Conservation (phyloP, 805 yeast genomes). For the Priceomyces castillae region DNA sequence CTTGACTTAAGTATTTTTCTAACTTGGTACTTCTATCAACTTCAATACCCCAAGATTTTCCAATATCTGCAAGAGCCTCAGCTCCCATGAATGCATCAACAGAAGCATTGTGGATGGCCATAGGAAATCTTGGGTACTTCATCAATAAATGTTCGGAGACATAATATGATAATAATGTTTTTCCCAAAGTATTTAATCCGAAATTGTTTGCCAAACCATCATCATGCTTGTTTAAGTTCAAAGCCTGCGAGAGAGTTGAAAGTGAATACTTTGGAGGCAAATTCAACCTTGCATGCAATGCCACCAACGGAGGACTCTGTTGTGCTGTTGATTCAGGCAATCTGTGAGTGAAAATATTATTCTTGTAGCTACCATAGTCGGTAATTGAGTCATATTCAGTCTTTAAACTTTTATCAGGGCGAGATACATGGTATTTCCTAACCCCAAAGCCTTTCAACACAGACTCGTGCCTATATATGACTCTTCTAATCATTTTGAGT, state of each 20-base stretch:
- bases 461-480: slow-evolving; percentile 3
- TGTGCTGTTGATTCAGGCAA: slow-evolving; percentile 46
- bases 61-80: slow-evolving; percentile 62
- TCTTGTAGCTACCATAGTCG: slow-evolving; percentile 41
- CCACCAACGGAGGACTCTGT: slow-evolving; percentile 68
- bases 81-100: slow-evolving; percentile 73
- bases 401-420: slow-evolving; percentile 23
- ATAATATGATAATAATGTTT: slow-evolving; percentile 69
- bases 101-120: slow-evolving; percentile 69
- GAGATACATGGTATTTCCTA: slow-evolving; percentile 20
- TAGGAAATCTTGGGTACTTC: slow-evolving; percentile 88
- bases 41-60: slow-evolving; percentile 86
- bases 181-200: slow-evolving; percentile 82
- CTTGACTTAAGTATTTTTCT: slow-evolving; percentile 65
- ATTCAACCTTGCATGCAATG: slow-evolving; percentile 74
- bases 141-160: slow-evolving; percentile 69
- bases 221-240: slow-evolving; percentile 53
- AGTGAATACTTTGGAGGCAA: slow-evolving; percentile 57
- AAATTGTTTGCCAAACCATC: slow-evolving; percentile 63
- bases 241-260: slow-evolving; percentile 74
- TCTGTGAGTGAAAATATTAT: slow-evolving; percentile 42
- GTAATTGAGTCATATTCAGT: slow-evolving; percentile 30
- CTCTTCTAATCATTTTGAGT: slow-evolving; percentile 11
- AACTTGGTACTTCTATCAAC: slow-evolving; percentile 62
- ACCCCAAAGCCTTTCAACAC: neutral